Evolutionary conservation across 2,329 filamentous ascomycete species (phyloP).

Genomic region (Claviceps lovelessii): DNA sequence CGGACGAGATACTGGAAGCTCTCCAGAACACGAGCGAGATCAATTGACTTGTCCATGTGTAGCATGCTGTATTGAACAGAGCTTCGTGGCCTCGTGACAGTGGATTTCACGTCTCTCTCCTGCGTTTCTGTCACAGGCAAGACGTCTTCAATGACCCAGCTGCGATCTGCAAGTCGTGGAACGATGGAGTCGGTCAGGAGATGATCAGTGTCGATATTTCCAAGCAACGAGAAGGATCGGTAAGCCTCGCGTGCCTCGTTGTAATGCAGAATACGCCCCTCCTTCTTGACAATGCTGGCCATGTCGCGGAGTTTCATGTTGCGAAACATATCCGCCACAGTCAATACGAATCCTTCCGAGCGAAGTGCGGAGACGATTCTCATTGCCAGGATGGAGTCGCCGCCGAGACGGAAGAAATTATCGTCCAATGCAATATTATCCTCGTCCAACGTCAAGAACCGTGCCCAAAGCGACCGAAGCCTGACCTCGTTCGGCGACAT

Average conservation of each 20-base stretch:
- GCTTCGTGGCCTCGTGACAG: constrained; percentile 42
- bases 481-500: constrained; percentile 7
- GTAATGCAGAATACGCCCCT: not conserved
- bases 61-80: constrained; percentile 52
- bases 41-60: constrained; percentile 38
- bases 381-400: constrained; percentile 48
- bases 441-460: constrained; percentile 28
- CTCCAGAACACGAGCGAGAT: constrained; percentile 31
- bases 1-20: constrained; percentile 42
- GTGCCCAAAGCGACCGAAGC: constrained; percentile 34
- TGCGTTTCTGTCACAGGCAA: constrained; percentile 46
- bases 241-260: not conserved
- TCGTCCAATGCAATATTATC: constrained; percentile 37
- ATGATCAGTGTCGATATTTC: constrained; percentile 21
- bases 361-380: constrained; percentile 43
- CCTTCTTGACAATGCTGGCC: constrained; percentile 29
- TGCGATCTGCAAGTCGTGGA: constrained; percentile 34
- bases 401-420: constrained; percentile 46
- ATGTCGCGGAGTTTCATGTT: constrained; percentile 35
- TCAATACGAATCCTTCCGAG: constrained; percentile 31
- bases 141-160: constrained; percentile 39
- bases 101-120: constrained; percentile 43
- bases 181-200: constrained; percentile 35
- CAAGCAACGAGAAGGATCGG: constrained; percentile 32
- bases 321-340: constrained; percentile 42